Base-by-base conservation (phyloP, 2,329 filamentous ascomycete species). In the Lachnum nothofagi region DNA sequence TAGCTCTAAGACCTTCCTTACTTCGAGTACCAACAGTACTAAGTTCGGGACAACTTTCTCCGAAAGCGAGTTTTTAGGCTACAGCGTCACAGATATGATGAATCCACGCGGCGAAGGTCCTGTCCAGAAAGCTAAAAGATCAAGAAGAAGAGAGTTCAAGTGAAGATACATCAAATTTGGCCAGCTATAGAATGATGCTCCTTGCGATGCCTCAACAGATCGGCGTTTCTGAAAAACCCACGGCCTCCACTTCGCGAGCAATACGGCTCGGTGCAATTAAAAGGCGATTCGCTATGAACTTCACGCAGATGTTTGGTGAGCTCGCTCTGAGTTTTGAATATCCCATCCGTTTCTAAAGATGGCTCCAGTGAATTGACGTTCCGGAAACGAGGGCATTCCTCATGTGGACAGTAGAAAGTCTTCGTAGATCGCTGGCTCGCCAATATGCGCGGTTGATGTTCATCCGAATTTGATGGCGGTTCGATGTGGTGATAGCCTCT, bases 251-350 rank as follows among this genome's bases (percentile, higher is more conserved):
- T 34, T 5, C 51, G 35, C 12, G 12, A 52, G 29, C 69, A 71
- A 0, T 57, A 60, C 1, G 39, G 5, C 7, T 58, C 56, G 0
- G 45, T 43, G 38, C 68, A 71, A 0, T 64, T 62, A 38, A 61
- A 68, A 0, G 57, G 46, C 1, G 63, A 65, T 24, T 64, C 58
- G 12, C 65, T 46, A 39, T 70, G 68, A 4, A 60, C 55, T 17
- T 62, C 58, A 34, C 61, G 64, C 57, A 71, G 57, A 44, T 71
- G 68, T 23, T 59, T 60, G 0, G 49, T 63, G 44, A 63, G 66
- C 0, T 67, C 60, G 0, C 60, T 56, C 14, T 53, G 44, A 14
- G 39, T 46, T n/a, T 16, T 17, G n/a, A 50, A 55, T 8, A 19
- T 14, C 12, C 35, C 16, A 3, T 4, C 5, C 22, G 10, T 9